Conservation (phyloP, 2,329 filamentous ascomycete species). For the Aspergillus piperis region DNA sequence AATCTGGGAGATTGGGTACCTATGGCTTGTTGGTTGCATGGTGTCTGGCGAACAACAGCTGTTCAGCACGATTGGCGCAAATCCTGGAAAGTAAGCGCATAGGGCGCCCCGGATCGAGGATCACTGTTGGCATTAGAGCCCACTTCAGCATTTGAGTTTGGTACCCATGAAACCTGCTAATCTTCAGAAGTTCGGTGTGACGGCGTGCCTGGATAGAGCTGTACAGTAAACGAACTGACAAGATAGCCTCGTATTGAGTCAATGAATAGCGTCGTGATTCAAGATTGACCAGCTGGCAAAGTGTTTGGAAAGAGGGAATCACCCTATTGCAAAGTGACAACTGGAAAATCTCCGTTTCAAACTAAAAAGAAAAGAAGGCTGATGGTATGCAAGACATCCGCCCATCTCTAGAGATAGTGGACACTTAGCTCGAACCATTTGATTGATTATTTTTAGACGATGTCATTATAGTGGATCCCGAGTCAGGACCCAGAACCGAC, state of each 20-base stretch:
- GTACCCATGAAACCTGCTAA: background rate
- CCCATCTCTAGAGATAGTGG: background rate
- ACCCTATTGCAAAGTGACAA: background rate
- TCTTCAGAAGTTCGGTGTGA: background rate
- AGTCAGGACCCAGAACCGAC: constrained; percentile 6
- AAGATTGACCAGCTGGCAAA: background rate
- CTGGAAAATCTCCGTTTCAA: background rate
- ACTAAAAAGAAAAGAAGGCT: background rate
- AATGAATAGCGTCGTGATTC: background rate
- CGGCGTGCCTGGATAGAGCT: background rate
- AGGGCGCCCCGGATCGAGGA: background rate
- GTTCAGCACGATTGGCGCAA: background rate
- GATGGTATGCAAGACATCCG: constrained; percentile 4
- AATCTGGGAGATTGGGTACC: constrained; percentile 1
- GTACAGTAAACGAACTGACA: background rate
- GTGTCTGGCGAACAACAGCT: background rate
- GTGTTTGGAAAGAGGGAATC: background rate
- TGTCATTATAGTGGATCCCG: constrained; percentile 16
- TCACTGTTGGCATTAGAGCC: background rate
- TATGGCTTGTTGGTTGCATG: background rate
- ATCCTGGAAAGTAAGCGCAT: background rate
- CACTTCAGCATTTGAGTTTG: background rate
- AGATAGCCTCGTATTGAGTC: background rate
- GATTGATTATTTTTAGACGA: constrained; percentile 11
- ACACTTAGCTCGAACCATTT: background rate